Conservation (phyloP, 164 flowering plant species). For the Sextonia rubra region DNA sequence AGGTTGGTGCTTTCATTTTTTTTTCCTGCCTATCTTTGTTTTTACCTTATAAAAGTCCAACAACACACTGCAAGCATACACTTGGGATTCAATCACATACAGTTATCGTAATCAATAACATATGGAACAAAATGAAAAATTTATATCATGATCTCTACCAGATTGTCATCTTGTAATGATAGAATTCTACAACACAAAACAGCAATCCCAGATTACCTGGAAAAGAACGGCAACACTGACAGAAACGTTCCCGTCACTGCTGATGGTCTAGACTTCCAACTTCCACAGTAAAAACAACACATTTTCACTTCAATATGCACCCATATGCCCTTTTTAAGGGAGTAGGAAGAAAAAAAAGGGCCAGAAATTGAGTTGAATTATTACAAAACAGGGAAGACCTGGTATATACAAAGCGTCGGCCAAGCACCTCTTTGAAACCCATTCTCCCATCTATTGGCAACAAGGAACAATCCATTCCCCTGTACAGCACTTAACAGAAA, state of each 20-base stretch:
- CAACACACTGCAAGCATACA: too few species aligned
- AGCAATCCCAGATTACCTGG: background rate
- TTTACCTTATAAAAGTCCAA: too few species aligned
- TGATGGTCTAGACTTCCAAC: background rate
- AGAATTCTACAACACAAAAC: background rate
- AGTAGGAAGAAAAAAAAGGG: background rate
- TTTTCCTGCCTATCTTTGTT: too few species aligned
- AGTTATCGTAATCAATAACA: too few species aligned
- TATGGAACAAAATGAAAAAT: too few species aligned
- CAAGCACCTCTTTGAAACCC: background rate
- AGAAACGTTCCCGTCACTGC: background rate
- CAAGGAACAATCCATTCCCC: constrained; percentile 4
- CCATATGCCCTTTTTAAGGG: background rate
- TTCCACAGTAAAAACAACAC: background rate
- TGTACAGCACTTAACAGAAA: constrained; percentile 4
- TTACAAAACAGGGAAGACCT: background rate
- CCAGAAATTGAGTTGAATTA: background rate
- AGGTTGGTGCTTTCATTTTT: too few species aligned
- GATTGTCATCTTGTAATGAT: background rate
- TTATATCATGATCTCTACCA: too few species aligned
- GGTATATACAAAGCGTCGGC: background rate
- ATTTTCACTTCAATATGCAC: background rate
- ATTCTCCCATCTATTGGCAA: background rate
- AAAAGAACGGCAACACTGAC: background rate
- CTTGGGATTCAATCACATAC: too few species aligned